Evolutionary conservation across 345 rosid species (phyloP), one percentile per base, ranked within the genome.

Genomic region (Physaria fendleri): DNA sequence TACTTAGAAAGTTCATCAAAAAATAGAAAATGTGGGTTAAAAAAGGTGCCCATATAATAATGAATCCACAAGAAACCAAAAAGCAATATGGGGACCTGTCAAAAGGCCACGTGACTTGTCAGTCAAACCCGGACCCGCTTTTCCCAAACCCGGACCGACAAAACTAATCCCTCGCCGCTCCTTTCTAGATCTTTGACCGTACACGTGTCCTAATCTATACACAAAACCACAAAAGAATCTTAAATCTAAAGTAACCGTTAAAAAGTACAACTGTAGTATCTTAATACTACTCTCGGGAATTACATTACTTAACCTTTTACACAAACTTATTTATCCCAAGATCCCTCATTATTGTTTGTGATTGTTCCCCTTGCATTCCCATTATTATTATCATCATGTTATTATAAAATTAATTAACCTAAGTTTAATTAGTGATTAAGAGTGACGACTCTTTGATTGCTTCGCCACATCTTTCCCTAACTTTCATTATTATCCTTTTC

Each of bases 391-490:
- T 8, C 11, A 42, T 24, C 34, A 4, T 25, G 27, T 15, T 29
- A 44, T 30, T 18, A 23, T 66, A 56, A n/a, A n/a, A n/a, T n/a
- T n/a, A n/a, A n/a, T n/a, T n/a, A n/a, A n/a, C n/a, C n/a, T n/a
- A n/a, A n/a, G n/a, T n/a, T n/a, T n/a, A n/a, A n/a, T n/a, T n/a
- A n/a, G n/a, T n/a, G n/a, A n/a, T n/a, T n/a, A n/a, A n/a, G 73
- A 69, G 73, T 61, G 73, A 69, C 73, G 66, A 69, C 56, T 60
- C 73, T 69, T 53, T 69, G 73, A 53, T 45, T 61, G 4, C n/a
- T 44, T 61, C 62, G 29, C 63, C 62, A 61, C 67, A 42, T 60
- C 48, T 66, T 56, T 18, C 38, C 53, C 18, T 56, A 56, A 55
- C 56, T 47, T 66, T 15, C 21, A 45, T 35, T 20, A 47, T 25